Base-by-base conservation (phyloP, 192 early-diverging fungal species). In the Jimgerdemannia lactiflua region DNA sequence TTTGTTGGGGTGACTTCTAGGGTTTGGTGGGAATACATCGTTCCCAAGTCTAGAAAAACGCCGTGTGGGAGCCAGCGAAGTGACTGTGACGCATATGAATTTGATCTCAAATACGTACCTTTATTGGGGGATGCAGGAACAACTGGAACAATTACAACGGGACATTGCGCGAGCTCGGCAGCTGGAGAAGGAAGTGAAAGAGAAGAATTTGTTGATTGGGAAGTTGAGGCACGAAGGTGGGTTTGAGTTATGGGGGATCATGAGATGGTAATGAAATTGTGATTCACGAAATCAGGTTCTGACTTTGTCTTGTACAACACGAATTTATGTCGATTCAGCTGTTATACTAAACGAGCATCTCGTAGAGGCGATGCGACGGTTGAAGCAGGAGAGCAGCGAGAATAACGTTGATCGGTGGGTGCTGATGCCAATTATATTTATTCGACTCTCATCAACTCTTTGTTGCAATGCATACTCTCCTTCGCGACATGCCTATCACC, bases 291-390 rank as follows among this genome's bases (percentile, higher is more conserved):
- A 39, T 42, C 17, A 64, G 20, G 63, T 29, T 65, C 20, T 64
- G 29, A 66, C 19, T 66, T 11, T 72, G 39, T 29, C 29, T 3
- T 49, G 2, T 29, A 44, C 42, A 20, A n/a, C 43, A 19, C 40
- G 18, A 4, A 20, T 43, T 67, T 71, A 72, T 40, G 14, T 70
- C 39, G 20, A 29, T 69, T n/a, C 68, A 91, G 92, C 94, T 7
- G 85, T 95, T 20, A 95, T 93, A 69, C 86, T 97, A 4, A 95
- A 99, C 79, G 91, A 92, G 43, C 96, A 99, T 77, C 80, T 98
- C 64, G 88, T 91, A 63, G 96, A 99, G 74, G 95, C 96, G 42
- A 94, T 98, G 90, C 89, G 95, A 39, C 91, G 93, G 67, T 80
- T 98, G 73, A 89, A 89, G 72, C 92, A 94, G 67, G 90, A 90